Evolutionary conservation across 352 stramenopile species (phyloP), one percentile per base, ranked within the genome.

Genomic region (Aphanomyces euteiches): DNA sequence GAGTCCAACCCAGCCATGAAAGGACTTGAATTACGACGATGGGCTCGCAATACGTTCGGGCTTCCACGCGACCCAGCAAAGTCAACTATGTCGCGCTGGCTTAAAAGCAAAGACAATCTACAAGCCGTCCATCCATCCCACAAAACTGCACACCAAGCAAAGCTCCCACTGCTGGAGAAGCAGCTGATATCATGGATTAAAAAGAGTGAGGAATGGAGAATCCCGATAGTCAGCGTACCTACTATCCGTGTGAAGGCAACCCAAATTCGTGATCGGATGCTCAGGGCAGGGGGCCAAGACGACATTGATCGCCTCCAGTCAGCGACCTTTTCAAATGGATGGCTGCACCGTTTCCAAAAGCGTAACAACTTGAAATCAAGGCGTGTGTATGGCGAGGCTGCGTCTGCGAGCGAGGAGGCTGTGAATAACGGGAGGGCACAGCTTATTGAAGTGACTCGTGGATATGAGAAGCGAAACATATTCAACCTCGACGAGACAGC

Each of bases 321-420:
- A n/a, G 37, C 37, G n/a, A 58, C 8, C 8, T 58, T 58, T 58
- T 58, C 50, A 10, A 58, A 58, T 19, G n/a, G 50, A n/a, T 58
- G 50, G 50, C 50, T 58, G n/a, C n/a, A 58, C 8, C 50, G 50
- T 10, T 58, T 58, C 50, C 50, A 58, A 58, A n/a, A 4, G 50
- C 50, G 50, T 38, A n/a, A 58, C 50, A 58, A 58, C 50, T 58
- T 58, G 50, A 58, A 58, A 34, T 58, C 50, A 28, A 28, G 28
- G 2, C 28, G 28, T 28, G 28, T 28, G 2, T 28, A 28, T 28
- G 28, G 28, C 2, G 28, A 28, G 28, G 28, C 28, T 28, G 28
- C 28, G 28, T 28, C 28, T 28, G 28, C 28, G 28, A 28, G 28
- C 28, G 28, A 28, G 28, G 28, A 28, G 28, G 28, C 28, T 28